Conservation (phyloP, 2,329 filamentous ascomycete genomes). For the Colletotrichum costaricense region DNA sequence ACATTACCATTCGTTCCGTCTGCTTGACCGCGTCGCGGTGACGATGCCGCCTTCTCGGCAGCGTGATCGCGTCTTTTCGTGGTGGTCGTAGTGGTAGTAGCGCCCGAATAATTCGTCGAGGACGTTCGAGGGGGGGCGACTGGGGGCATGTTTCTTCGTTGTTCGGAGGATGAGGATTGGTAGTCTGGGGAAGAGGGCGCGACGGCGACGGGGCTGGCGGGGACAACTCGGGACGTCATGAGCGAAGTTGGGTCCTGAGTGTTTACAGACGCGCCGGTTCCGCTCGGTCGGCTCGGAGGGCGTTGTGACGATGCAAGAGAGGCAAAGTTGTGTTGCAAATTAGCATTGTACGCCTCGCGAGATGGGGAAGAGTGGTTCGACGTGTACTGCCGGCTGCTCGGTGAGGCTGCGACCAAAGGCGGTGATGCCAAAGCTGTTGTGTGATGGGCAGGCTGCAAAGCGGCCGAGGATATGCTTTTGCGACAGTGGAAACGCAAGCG, state of each 20-base stretch:
- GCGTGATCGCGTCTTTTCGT: conserved; percentile 58
- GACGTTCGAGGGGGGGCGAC: conserved; percentile 85
- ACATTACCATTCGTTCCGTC: conserved; percentile 50
- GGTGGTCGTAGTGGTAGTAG: conserved; percentile 53
- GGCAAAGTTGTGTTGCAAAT: conserved; percentile 56
- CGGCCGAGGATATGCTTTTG: conserved; percentile 71
- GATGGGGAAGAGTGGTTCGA: conserved; percentile 63
- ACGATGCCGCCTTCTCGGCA: conserved; percentile 56
- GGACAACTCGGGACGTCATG: conserved; percentile 60
- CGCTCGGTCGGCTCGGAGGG: conserved; percentile 65
- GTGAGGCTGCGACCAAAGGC: conserved; percentile 55
- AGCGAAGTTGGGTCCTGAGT: conserved; percentile 51
- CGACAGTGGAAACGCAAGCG: conserved; percentile 29
- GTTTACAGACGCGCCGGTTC: conserved; percentile 53
- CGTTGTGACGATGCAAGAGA: conserved; percentile 65
- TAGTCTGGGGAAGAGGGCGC: conserved; percentile 55
- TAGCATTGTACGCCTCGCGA: conserved; percentile 68
- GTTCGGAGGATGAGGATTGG: conserved; percentile 58
- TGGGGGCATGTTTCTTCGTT: conserved; percentile 73
- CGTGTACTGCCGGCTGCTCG: conserved; percentile 63
- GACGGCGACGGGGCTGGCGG: conserved; percentile 54
- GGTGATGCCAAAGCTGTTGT: conserved; percentile 59
- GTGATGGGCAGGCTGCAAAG: conserved; percentile 70
- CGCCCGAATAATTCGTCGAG: conserved; percentile 65
- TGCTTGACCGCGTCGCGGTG: conserved; percentile 52